These are phyloP conservation scores for Globisporangium canariense DNA, from an alignment of 352 stramenopile genomes.

Conservation along the genomic window DNA sequence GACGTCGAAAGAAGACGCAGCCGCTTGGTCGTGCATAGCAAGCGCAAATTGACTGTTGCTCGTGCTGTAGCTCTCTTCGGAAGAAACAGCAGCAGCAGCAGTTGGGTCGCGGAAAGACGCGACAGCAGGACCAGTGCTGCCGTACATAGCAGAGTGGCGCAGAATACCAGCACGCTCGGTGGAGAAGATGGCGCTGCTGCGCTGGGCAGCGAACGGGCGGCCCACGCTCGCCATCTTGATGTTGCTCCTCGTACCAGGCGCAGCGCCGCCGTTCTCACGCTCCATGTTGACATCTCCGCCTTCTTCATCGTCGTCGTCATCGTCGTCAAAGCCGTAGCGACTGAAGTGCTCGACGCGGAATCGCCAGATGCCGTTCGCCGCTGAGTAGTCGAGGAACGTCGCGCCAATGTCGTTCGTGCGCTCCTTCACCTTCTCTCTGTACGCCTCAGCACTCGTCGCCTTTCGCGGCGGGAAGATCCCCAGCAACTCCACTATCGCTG, in stretches of 20 bases:
- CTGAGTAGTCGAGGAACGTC: conserved; percentile 74
- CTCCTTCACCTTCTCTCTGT: conserved; percentile 75
- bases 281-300: conserved; percentile 27
- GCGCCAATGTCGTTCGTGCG: conserved; percentile 75
- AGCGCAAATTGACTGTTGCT: not conserved
- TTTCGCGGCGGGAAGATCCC: conserved; percentile 74
- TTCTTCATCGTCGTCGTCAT: conserved; percentile 62
- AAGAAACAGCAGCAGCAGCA: not conserved
- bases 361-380: conserved; percentile 72
- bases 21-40: not conserved
- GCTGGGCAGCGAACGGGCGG: conserved; percentile 16
- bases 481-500: conserved; percentile 74
- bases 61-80: not conserved
- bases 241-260: conserved; percentile 20
- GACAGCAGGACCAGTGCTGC: conserved; percentile 21
- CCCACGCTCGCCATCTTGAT: conserved; percentile 26
- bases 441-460: conserved; percentile 49
- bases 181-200: conserved; percentile 21
- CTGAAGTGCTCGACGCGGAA: conserved; percentile 87
- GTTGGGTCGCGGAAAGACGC: conserved; percentile 28
- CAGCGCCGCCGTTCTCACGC: conserved; percentile 17
- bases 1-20: conserved; percentile 15
- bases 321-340: conserved; percentile 74
- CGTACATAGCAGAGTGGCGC: conserved; percentile 47
- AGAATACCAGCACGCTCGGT: conserved; percentile 35